These are phyloP conservation scores for Colletotrichum simmondsii DNA, from an alignment of 2,329 filamentous ascomycete genomes.

Conservation along the genomic window DNA sequence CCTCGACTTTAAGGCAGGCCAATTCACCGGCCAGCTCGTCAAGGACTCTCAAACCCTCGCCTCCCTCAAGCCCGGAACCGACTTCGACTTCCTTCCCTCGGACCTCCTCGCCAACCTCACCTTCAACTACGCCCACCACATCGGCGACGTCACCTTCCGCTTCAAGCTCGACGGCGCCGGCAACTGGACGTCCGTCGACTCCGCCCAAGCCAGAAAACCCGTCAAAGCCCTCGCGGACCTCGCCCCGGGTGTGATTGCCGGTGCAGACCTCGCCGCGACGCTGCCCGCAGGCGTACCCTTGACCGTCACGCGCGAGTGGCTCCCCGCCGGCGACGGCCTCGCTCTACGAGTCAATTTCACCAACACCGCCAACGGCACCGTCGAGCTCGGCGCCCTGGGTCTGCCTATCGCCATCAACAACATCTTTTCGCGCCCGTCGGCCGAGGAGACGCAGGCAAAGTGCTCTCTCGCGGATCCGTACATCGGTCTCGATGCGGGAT, in stretches of 20 bases:
- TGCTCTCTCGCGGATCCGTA: constrained; percentile 70
- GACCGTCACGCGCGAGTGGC: constrained; percentile 63
- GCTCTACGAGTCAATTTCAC: constrained; percentile 62
- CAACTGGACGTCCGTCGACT: constrained; percentile 59
- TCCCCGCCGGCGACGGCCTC: constrained; percentile 58
- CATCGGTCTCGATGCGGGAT: constrained; percentile 68
- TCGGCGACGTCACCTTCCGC: constrained; percentile 66
- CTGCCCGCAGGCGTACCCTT: constrained; percentile 50
- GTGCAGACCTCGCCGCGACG: constrained; percentile 53
- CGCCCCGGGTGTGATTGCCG: constrained; percentile 43
- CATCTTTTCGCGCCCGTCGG: constrained; percentile 64
- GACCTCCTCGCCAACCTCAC: constrained; percentile 59
- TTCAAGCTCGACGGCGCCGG: constrained; percentile 55
- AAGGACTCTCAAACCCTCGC: constrained; percentile 55
- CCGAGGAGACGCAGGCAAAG: constrained; percentile 57
- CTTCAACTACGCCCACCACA: constrained; percentile 64
- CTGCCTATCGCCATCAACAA: constrained; percentile 72
- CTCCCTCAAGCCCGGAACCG: constrained; percentile 51
- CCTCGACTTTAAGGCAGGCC: constrained; percentile 10
- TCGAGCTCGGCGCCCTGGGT: constrained; percentile 68
- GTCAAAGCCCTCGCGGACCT: constrained; percentile 43
- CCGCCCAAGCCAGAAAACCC: constrained; percentile 51
- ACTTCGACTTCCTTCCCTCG: constrained; percentile 66
- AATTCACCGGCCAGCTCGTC: constrained; percentile 21
- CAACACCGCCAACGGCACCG: constrained; percentile 50